Evolutionary conservation across 768 basidiomycete genomes (phyloP), one percentile per base, ranked within the genome.

Genomic region (Pulveroboletus ravenelii): DNA sequence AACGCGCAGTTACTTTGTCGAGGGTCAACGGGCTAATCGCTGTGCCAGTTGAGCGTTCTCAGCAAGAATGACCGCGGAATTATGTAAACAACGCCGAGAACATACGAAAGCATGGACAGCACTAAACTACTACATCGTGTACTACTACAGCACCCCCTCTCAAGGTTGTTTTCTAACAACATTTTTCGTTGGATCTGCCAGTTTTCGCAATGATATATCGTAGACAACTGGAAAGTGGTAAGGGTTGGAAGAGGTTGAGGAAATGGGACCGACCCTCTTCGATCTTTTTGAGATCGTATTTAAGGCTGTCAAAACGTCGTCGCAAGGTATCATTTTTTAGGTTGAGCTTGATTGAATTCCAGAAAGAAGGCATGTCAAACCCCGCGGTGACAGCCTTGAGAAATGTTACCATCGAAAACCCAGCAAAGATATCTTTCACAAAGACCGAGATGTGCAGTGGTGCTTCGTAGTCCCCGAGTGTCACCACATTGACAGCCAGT

Each of bases 271-370:
- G 49, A 80, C 89, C 89, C 82, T 91, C 89, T 71, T 91, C 89
- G 15, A 92, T 86, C 60, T 89, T 90, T 66, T 90, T 90, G 54
- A 92, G 78, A 62, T 90, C 89, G 55, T 91, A 92, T 61, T 92
- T 91, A 31, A 91, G 71, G 55, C 85, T 81, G 61, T 91, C 89
- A 61, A 87, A 92, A 47, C 88, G 72, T 52, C 87, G 78, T 5
- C 89, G 81, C 15, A 92, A 70, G 0, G 73, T 62, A 59, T 91
- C 89, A 50, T 91, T 91, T 62, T 91, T 91, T 17, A 92, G 72
- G 60, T 90, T 92, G 13, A 92, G 74, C 89, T 64, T 89, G 55
- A 18, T 47, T 50, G 14, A 54, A 45, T 54, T 38, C 15, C 45
- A 9, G 27, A 44, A 40, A 48, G 13, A 37, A 42, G 12, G 17